phyloP scores from a whole-genome alignment of 352 stramenopile species.

The Phytophthora aleatoria region DNA sequence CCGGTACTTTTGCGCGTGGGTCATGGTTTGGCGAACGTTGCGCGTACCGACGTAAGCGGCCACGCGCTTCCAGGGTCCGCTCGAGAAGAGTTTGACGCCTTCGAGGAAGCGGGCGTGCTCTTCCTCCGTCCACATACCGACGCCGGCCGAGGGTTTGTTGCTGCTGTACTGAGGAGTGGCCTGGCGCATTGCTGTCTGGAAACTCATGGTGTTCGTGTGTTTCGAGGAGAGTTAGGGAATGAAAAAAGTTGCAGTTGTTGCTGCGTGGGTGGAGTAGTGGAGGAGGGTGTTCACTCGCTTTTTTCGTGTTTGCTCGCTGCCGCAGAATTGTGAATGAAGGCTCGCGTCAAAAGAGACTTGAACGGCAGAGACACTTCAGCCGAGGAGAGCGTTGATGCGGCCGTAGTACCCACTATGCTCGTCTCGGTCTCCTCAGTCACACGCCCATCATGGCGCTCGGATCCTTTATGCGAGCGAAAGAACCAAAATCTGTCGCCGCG shows the following conservation, averaged over 20 bases:
- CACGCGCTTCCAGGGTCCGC: slow-evolving; percentile 73
- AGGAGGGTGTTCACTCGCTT: slow-evolving; percentile 1
- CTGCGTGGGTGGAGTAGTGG: slow-evolving; percentile 5
- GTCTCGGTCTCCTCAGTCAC: slow-evolving; percentile 26
- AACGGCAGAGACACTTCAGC: slow-evolving; percentile 37
- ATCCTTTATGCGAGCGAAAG: slow-evolving; percentile 16
- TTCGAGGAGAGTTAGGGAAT: slow-evolving; percentile 24
- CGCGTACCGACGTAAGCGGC: slow-evolving; percentile 75
- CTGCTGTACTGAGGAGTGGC: slow-evolving; percentile 16
- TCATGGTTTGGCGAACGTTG: slow-evolving; percentile 84
- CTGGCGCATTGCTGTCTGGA: slow-evolving; percentile 15
- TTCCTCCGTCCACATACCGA: slow-evolving; percentile 70
- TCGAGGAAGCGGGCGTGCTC: slow-evolving; percentile 79
- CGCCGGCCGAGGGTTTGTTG: slow-evolving; percentile 27
- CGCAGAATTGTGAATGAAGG: slow-evolving; percentile 38
- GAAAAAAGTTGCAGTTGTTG: slow-evolving; percentile 10
- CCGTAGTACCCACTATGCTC: slow-evolving; percentile 31
- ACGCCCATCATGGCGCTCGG: slow-evolving; percentile 34
- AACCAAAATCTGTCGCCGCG: slow-evolving; percentile 22
- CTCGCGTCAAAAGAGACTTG: slow-evolving; percentile 23
- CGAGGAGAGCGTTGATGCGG: slow-evolving; percentile 7
- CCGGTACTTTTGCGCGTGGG: slow-evolving; percentile 78
- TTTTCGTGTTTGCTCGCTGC: slow-evolving; percentile 29
- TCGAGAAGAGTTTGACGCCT: slow-evolving; percentile 75
- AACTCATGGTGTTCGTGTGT: slow-evolving; percentile 23